Conservation (phyloP, 768 basidiomycete species). For the Flagelloscypha sp. region DNA sequence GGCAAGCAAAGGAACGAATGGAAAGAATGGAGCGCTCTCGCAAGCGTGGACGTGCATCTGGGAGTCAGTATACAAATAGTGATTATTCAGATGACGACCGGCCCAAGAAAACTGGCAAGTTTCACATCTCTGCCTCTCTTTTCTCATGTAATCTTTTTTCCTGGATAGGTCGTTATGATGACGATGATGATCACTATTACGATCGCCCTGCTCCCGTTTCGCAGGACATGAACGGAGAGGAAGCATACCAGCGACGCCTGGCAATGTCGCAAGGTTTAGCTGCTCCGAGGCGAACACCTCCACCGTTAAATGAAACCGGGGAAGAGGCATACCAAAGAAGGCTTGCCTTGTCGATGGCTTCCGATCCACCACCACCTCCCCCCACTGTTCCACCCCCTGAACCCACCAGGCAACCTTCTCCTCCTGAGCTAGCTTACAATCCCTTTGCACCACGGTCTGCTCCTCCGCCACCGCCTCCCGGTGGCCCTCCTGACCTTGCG, state of each 20-base stretch:
- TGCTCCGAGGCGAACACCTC: conserved; percentile 14
- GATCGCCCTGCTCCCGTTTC: conserved; percentile 37
- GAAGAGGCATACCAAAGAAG: conserved; percentile 65
- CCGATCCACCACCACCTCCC: conserved; percentile 21
- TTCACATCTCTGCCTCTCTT: conserved; percentile 3
- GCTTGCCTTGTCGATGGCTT: conserved; percentile 40
- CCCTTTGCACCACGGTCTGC: conserved; percentile 60
- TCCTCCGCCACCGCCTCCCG: conserved; percentile 49
- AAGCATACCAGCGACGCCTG: conserved; percentile 67
- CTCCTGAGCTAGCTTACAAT: conserved; percentile 53
- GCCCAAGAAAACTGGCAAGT: conserved; percentile 60
- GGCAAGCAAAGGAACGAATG: conserved; percentile 68
- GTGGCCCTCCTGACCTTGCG: conserved; percentile 29
- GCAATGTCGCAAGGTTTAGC: conserved; percentile 46
- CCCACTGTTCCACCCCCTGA: conserved; percentile 16
- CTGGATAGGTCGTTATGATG: conserved; percentile 41
- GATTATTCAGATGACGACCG: conserved; percentile 50
- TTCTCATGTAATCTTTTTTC: conserved; percentile 6
- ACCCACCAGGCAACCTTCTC: conserved; percentile 18
- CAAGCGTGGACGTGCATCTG: conserved; percentile 48
- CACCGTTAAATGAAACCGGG: conserved; percentile 36
- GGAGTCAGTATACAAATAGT: conserved; percentile 58
- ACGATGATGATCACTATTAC: conserved; percentile 31
- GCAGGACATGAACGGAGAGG: conserved; percentile 58
- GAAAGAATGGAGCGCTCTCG: conserved; percentile 62